phyloP scores from a whole-genome alignment of 345 rosid genomes.

The Reutealis trisperma region DNA sequence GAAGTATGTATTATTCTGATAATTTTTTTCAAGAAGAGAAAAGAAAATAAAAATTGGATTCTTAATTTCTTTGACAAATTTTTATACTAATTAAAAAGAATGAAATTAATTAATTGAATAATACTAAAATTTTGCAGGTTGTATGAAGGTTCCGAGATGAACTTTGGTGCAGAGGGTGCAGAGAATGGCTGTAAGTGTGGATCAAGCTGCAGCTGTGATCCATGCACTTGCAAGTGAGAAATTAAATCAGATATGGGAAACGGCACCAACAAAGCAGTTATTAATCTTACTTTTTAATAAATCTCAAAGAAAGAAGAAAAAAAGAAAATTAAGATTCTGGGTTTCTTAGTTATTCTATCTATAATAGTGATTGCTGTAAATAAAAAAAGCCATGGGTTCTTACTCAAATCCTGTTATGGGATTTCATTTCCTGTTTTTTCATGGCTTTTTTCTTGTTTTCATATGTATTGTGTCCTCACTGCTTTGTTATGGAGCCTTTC shows the following conservation, averaged over 20 bases:
- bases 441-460: not conserved
- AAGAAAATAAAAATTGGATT: not conserved
- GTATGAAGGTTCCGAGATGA: slow-evolving; percentile 38
- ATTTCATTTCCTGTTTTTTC: not conserved
- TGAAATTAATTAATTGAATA: not conserved
- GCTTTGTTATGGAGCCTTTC: not conserved
- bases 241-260: not conserved
- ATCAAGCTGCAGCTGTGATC: slow-evolving; percentile 63
- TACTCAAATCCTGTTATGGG: too few relatives aligned
- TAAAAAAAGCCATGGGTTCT: not conserved
- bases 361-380: not conserved
- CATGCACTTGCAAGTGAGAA: slow-evolving; percentile 45
- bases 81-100: not conserved
- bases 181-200: slow-evolving; percentile 64
- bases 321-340: too few relatives aligned
- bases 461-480: not conserved
- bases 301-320: too few relatives aligned
- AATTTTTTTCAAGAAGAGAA: too few relatives aligned
- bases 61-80: not conserved
- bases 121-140: slow-evolving; percentile 22
- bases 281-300: not conserved
- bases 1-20: not conserved
- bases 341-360: not conserved
- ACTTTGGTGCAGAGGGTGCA: slow-evolving; percentile 36
- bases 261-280: slow-evolving; percentile 8